Evolutionary conservation across 306 rosid species (phyloP).

Genomic region (Corylus americana): DNA sequence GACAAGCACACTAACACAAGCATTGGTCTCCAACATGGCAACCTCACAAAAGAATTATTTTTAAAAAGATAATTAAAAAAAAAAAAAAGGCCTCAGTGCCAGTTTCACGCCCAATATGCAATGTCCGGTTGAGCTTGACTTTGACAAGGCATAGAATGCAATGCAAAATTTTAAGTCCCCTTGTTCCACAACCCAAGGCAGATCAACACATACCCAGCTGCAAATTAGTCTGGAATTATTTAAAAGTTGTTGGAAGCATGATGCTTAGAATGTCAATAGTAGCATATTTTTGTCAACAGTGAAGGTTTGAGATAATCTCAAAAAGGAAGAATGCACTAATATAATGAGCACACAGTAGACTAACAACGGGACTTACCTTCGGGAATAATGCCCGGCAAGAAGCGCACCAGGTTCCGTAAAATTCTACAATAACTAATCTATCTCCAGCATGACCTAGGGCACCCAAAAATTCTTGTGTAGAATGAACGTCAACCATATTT

Average conservation of each 20-base stretch:
- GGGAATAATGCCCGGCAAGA: conserved; percentile 99
- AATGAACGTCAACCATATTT: conserved; percentile 91
- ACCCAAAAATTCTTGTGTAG: conserved; percentile 82
- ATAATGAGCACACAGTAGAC: conserved; percentile 7
- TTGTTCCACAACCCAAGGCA: neutral
- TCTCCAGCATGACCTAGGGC: conserved; percentile 89
- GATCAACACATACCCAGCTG: neutral
- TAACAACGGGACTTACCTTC: conserved; percentile 53
- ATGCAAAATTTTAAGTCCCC: no score
- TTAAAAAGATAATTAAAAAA: neutral
- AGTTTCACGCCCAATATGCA: neutral
- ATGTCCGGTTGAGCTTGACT: neutral
- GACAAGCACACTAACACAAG: neutral
- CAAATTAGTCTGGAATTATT: neutral
- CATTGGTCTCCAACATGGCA: neutral
- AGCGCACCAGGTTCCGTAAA: conserved; percentile 99
- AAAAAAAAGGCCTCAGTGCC: neutral
- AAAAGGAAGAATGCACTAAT: neutral
- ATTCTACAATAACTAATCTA: conserved; percentile 91
- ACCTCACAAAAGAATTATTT: neutral
- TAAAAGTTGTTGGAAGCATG: neutral
- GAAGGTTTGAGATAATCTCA: neutral
- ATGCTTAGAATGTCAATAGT: neutral
- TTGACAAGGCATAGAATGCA: neutral
- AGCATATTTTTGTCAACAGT: neutral